Evolutionary conservation across 2,329 filamentous ascomycete genomes (phyloP).

Genomic region (Tricladium varicosporioides): DNA sequence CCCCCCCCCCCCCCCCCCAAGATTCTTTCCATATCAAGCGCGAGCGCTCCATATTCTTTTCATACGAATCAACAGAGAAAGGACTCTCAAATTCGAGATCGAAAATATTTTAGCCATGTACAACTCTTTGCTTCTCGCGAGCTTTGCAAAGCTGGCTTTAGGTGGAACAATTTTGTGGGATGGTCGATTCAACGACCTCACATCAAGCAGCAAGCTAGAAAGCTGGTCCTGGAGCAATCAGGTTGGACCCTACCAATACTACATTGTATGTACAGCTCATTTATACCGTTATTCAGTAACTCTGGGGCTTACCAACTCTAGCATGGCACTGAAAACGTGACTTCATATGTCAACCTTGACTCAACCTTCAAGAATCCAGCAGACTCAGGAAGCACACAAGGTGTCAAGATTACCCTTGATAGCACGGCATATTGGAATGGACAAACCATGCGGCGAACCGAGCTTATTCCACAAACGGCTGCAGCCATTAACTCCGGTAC

Average conservation of each 20-base stretch:
- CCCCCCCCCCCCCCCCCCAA: background rate
- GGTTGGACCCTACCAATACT: slow-evolving; percentile 69
- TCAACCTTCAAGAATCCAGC: slow-evolving; percentile 46
- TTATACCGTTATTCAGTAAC: background rate
- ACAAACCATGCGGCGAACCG: slow-evolving; percentile 67
- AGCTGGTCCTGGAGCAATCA: slow-evolving; percentile 64
- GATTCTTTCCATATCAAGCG: slow-evolving; percentile 2
- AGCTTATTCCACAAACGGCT: slow-evolving; percentile 69
- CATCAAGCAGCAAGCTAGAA: slow-evolving; percentile 50
- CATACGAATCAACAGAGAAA: background rate
- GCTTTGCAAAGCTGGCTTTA: slow-evolving; percentile 5
- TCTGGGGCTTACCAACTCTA: slow-evolving; percentile 32
- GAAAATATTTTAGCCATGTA: background rate
- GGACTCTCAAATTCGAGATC: background rate
- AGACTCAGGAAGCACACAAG: slow-evolving; percentile 58
- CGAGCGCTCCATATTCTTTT: slow-evolving; percentile 9
- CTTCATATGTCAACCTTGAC: slow-evolving; percentile 42
- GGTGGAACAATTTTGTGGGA: slow-evolving; percentile 57
- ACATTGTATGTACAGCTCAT: slow-evolving; percentile 44
- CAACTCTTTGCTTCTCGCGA: background rate
- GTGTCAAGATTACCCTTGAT: slow-evolving; percentile 63
- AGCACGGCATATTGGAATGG: slow-evolving; percentile 66
- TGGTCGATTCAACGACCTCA: slow-evolving; percentile 60
- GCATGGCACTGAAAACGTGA: slow-evolving; percentile 51
- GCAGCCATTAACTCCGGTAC: slow-evolving; percentile 64